Evolutionary conservation across 23 red algal species (phyloP).

Genomic region (Cyanidioschyzon merolae): DNA sequence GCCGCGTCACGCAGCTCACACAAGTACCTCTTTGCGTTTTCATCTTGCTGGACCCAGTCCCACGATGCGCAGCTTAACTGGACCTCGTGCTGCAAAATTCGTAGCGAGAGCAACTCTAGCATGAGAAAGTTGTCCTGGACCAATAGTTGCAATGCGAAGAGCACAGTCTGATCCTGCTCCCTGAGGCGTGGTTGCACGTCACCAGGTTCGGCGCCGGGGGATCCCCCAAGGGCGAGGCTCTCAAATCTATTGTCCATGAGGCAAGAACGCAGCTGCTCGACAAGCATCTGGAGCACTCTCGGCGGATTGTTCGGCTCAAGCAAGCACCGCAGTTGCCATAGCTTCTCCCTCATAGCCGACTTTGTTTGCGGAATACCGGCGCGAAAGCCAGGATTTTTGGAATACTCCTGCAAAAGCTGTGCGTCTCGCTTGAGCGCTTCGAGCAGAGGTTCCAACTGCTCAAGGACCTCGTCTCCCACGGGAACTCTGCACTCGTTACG

Average conservation of each 20-base stretch:
- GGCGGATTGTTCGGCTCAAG: neutral
- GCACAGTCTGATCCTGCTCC: neutral
- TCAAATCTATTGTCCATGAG: constrained; percentile 13
- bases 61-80: neutral
- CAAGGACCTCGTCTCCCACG: neutral
- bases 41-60: neutral
- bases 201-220: neutral
- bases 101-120: constrained; percentile 13
- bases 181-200: neutral
- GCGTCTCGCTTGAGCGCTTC: neutral
- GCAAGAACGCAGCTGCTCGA: neutral
- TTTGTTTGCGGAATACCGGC: neutral
- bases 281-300: neutral
- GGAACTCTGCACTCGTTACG: neutral
- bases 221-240: neutral
- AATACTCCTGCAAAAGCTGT: neutral
- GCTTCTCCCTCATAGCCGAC: neutral
- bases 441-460: neutral
- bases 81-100: constrained; percentile 9
- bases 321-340: neutral
- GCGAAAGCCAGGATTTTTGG: neutral
- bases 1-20: neutral
- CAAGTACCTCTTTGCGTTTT: neutral
- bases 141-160: neutral
- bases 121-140: constrained; percentile 1